Evolutionary conservation across 2,329 filamentous ascomycete species (phyloP), one percentile per base, ranked within the genome.

Genomic region (Fonsecaea pugnacius): DNA sequence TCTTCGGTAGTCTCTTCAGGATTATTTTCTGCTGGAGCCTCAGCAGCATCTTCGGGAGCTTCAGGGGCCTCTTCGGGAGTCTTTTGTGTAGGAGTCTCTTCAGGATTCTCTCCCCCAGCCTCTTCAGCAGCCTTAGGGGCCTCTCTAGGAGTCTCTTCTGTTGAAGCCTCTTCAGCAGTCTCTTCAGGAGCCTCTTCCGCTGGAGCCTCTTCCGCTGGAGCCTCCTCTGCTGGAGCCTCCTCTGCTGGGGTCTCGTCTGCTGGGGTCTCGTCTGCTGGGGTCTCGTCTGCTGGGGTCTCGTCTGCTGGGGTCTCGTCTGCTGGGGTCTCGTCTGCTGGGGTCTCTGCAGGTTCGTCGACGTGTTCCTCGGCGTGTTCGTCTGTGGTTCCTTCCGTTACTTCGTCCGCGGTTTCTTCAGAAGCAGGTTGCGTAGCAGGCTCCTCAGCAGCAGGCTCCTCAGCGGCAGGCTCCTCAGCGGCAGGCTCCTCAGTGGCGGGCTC

Each of bases 11-110:
- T 4, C 21, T 56, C 53, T 16, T 55, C 63, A 62, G 66, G 57
- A 69, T 68, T 64, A 1, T 60, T 75, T 67, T 55, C 64, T 69
- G 65, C 70, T 59, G 60, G 65, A 64, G 38, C 55, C 33, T 61
- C 62, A 35, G 63, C 62, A 38, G 50, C 43, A 18, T 54, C 40
- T 14, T 24, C 40, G 2, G 40, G 2, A 24, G 2, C 40, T 1
- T 9, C n/a, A n/a, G n/a, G n/a, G n/a, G n/a, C n/a, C n/a, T n/a
- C n/a, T n/a, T n/a, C n/a, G n/a, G n/a, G n/a, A n/a, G n/a, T n/a
- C n/a, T n/a, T 2, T 8, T 46, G n/a, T 9, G 5, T 18, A 16
- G 1, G 1, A 21, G 18, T 9, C n/a, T 46, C 7, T 14, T 38
- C 35, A 38, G 7, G 3, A 12, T 5, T 3, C 4, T 38, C 36